phyloP scores from a whole-genome alignment of 495 filamentous ascomycete species.

The Neurospora cerealis region DNA sequence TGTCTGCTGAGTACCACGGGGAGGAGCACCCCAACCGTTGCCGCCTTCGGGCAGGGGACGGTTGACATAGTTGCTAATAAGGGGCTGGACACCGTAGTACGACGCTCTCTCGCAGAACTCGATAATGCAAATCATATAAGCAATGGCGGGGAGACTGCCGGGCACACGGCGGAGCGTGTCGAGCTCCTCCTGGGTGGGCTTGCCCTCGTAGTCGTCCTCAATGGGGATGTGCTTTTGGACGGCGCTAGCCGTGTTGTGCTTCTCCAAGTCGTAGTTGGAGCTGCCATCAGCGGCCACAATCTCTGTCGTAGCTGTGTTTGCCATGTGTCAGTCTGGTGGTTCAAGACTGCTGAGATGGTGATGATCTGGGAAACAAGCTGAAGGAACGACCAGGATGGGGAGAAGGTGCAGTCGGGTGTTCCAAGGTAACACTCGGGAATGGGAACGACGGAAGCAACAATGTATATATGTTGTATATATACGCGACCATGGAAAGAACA shows the following conservation, averaged over 20 bases:
- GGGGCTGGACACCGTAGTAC: slow-evolving; percentile 46
- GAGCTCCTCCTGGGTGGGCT: slow-evolving; percentile 49
- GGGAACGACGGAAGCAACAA: not conserved
- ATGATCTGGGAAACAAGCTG: not conserved
- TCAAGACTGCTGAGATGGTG: not conserved
- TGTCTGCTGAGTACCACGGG: slow-evolving; percentile 41
- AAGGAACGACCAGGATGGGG: not conserved
- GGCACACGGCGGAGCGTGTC: slow-evolving; percentile 46
- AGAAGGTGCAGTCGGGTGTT: not conserved
- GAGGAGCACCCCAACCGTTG: slow-evolving; percentile 53
- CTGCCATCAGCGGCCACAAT: not conserved
- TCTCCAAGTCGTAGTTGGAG: slow-evolving; percentile 8
- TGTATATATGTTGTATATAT: not conserved
- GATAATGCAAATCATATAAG: slow-evolving; percentile 47
- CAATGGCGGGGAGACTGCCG: slow-evolving; percentile 39
- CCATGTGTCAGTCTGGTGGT: not conserved
- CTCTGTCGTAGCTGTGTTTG: not conserved
- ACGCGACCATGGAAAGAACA: not conserved
- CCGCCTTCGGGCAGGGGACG: slow-evolving; percentile 45
- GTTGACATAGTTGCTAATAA: slow-evolving; percentile 52
- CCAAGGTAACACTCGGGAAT: not conserved
- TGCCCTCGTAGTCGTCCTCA: slow-evolving; percentile 34
- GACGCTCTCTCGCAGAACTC: slow-evolving; percentile 54
- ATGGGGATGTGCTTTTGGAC: slow-evolving; percentile 20
- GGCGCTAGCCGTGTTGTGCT: slow-evolving; percentile 6